These are phyloP conservation scores for Penicillium sp. DNA, from an alignment of 2,329 filamentous ascomycete genomes.

Conservation along the genomic window DNA sequence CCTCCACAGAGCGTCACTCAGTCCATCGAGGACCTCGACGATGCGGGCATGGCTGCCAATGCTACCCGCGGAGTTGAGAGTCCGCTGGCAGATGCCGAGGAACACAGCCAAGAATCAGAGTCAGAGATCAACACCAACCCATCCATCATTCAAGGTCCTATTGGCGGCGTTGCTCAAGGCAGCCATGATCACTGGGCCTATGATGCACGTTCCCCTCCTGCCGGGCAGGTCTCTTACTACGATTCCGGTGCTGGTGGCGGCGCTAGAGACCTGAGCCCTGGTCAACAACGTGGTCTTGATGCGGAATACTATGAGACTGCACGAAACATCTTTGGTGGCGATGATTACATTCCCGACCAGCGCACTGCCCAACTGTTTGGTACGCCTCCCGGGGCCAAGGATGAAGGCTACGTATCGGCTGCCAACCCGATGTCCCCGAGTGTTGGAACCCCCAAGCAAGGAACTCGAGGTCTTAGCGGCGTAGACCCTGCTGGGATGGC, in stretches of 20 bases:
- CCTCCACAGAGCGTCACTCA: conserved; percentile 51
- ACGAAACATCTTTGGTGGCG: conserved; percentile 32
- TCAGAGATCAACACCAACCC: conserved; percentile 74
- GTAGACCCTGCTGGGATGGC: conserved; percentile 34
- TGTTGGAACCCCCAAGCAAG: conserved; percentile 44
- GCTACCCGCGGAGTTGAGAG: conserved; percentile 63
- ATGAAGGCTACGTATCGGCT: conserved; percentile 89
- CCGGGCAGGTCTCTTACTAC: conserved; percentile 26
- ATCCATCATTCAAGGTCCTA: conserved; percentile 70
- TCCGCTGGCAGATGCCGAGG: conserved; percentile 72
- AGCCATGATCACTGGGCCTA: conserved; percentile 52
- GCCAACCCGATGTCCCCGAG: conserved; percentile 53
- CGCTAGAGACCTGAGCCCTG: conserved; percentile 50
- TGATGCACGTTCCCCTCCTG: conserved; percentile 49
- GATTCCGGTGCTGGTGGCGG: conserved; percentile 47
- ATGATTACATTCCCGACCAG: conserved; percentile 38
- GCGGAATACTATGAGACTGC: conserved; percentile 58
- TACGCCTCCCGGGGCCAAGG: conserved; percentile 58
- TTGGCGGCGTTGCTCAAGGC: conserved; percentile 51
- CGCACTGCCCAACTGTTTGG: conserved; percentile 39
- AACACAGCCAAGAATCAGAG: conserved; percentile 48
- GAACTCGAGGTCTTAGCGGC: conserved; percentile 47
- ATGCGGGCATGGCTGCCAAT: conserved; percentile 56
- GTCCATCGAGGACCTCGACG: conserved; percentile 42
- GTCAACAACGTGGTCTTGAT: conserved; percentile 53